These are phyloP conservation scores for Hyphopichia homilentoma DNA, from an alignment of 805 yeast genomes.

Conservation along the genomic window DNA sequence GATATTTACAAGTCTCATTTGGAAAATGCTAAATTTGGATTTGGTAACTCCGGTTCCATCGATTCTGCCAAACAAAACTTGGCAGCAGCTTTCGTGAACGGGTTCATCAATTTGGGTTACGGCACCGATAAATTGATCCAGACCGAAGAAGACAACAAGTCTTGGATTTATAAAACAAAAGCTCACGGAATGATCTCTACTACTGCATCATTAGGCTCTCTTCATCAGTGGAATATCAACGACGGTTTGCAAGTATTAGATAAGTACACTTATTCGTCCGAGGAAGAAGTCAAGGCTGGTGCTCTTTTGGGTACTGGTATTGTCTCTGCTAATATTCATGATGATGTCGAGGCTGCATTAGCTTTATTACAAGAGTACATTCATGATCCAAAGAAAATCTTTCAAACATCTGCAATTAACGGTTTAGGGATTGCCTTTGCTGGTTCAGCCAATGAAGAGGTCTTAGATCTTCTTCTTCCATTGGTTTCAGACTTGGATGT, in stretches of 20 bases:
- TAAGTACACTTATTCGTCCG: conserved; percentile 80
- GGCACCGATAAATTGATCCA: conserved; percentile 79
- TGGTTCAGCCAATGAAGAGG: conserved; percentile 85
- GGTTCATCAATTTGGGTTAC: conserved; percentile 87
- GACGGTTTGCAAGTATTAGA: conserved; percentile 90
- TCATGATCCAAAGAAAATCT: conserved; percentile 54
- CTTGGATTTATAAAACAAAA: conserved; percentile 90
- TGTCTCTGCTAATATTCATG: conserved; percentile 88
- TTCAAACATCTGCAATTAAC: conserved; percentile 77
- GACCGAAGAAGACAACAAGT: conserved; percentile 64
- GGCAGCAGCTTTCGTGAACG: conserved; percentile 92
- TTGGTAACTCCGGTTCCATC: conserved; percentile 50
- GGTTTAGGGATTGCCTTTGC: conserved; percentile 95
- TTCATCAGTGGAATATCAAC: conserved; percentile 85
- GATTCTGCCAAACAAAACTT: conserved; percentile 94
- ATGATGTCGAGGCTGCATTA: conserved; percentile 90
- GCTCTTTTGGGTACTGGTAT: conserved; percentile 94
- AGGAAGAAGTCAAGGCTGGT: conserved; percentile 90
- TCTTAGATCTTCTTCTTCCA: conserved; percentile 73
- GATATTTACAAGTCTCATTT: conserved; percentile 90
- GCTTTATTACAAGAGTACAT: conserved; percentile 83
- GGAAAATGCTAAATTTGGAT: conserved; percentile 62
- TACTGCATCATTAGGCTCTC: conserved; percentile 86
- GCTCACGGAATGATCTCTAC: conserved; percentile 89
- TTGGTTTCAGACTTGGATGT: conserved; percentile 72